Evolutionary conservation across 257 asterid species (phyloP), one percentile per base, ranked within the genome.

Genomic region (Coffea canephora): DNA sequence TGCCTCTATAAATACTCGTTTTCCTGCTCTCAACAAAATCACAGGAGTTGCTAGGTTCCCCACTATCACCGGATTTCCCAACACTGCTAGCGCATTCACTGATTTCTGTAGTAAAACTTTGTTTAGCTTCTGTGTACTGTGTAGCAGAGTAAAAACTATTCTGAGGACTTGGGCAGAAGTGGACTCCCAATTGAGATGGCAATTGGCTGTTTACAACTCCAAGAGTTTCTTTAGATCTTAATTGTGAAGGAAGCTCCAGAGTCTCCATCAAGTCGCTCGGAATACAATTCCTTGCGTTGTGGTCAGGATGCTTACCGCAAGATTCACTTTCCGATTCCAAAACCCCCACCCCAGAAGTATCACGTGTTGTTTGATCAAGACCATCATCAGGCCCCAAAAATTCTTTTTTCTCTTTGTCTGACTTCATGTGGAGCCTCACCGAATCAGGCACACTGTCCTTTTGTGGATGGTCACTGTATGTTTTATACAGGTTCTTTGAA

Each of bases 1-100:
- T 88, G 69, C 80, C 91, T 84, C 91, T 80, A 43, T 85, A 81
- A 48, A 82, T 77, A 73, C 93, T 88, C 5, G 84, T 81, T 77
- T 90, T 90, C 79, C 87, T 78, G 82, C 89, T 85, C 86, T 86
- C 93, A 45, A 83, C 86, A 69, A 86, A 69, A 72, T 88, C 91
- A 39, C 75, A 86, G 4, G 89, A 86, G 79, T 86, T 86, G 82
- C 87, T 75, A 48, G 79, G 83, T 72, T 90, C 90, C 27, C 87
- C 90, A 79, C 88, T 88, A 82, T 86, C 90, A 82, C 83, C 88
- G 25, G 86, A 89, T 84, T 89, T 89, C 70, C 82, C 82, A 34
- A 88, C 69, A 43, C 84, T 84, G 84, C 88, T 84, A 27, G 45
- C 64, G 61, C 85, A 71, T 82, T 86, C 89, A 84, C 91, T 86